phyloP scores from a whole-genome alignment of 352 stramenopile genomes.

The Thalassiosira sp. region DNA sequence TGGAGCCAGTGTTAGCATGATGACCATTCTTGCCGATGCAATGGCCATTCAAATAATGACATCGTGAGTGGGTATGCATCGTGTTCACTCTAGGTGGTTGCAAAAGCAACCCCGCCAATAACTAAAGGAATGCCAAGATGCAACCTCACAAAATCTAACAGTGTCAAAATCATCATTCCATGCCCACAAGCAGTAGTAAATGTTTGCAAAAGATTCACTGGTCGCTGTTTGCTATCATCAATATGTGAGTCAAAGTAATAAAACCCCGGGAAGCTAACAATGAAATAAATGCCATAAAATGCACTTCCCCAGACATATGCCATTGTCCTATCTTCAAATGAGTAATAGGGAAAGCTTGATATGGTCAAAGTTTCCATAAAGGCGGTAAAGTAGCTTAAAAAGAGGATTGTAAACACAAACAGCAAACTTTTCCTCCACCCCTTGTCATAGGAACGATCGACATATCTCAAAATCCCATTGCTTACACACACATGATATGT shows the following conservation, averaged over 20 bases:
- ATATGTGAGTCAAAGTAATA: slow-evolving; percentile 83
- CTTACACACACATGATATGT: slow-evolving; percentile 84
- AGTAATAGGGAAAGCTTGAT: slow-evolving; percentile 87
- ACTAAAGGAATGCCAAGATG: slow-evolving; percentile 76
- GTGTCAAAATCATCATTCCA: slow-evolving; percentile 86
- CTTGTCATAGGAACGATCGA: slow-evolving; percentile 64
- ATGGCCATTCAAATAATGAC: too few species aligned
- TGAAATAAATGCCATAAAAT: slow-evolving; percentile 91
- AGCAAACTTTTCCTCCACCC: slow-evolving; percentile 57
- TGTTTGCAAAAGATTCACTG: slow-evolving; percentile 71
- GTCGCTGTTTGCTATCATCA: slow-evolving; percentile 43
- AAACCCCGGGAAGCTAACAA: slow-evolving; percentile 87
- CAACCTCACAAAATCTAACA: slow-evolving; percentile 86
- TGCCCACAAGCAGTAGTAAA: slow-evolving; percentile 78
- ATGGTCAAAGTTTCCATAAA: slow-evolving; percentile 91
- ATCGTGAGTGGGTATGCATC: too few species aligned
- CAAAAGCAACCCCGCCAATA: slow-evolving; percentile 60
- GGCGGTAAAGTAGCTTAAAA: slow-evolving; percentile 86
- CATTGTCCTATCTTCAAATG: slow-evolving; percentile 84
- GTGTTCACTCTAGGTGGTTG: slow-evolving; percentile 26
- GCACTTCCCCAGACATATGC: slow-evolving; percentile 80
- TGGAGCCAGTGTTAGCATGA: too few species aligned
- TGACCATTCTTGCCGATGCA: too few species aligned
- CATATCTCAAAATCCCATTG: slow-evolving; percentile 79
- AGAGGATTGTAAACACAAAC: slow-evolving; percentile 72